Evolutionary conservation across 2,329 filamentous ascomycete genomes (phyloP), one percentile per base, ranked within the genome.

Genomic region (Cryphonectria naterciae): DNA sequence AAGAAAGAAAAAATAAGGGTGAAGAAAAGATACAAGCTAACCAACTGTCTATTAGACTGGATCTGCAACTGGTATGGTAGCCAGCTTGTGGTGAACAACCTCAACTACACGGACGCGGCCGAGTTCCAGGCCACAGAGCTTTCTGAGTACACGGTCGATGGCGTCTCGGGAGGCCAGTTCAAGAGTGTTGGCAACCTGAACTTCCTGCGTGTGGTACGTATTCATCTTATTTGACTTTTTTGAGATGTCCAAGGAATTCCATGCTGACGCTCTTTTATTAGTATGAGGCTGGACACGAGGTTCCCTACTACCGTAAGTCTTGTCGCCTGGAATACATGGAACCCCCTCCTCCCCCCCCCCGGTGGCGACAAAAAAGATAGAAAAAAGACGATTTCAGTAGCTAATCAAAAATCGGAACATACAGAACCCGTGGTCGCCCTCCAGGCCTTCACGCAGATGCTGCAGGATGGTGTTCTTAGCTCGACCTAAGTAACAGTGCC

Each of bases 21-120:
- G 22, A 8, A 43, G 32, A 10, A 4, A 35, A 19, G 25, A 10
- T 15, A 4, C 17, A 35, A 1, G 74, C 65, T 75, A 74, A 70
- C 65, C 74, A 74, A 69, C 66, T 17, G 2, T 63, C 60, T 58
- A 68, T n/a, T 72, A 75, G 87, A 89, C 74, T 88, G 83, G 79
- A 86, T 88, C 68, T 89, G 86, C 75, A 89, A 89, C 77, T 88
- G 86, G 84, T 78, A 85, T 41, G 87, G 87, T n/a, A 83, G 81
- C 43, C 79, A 85, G 7, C 80, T 77, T 15, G 83, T 83, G 1
- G 83, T 85, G 1, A 80, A 88, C 46, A 79, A 80, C 0, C 79
- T 89, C 35, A 77, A 80, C 17, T 88, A 82, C 75, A 71, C 78
- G 1, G 81, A 79, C 2, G 77, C 80, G 10, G 71, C 79, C 0